Conservation (phyloP, 2,329 filamentous ascomycete species). For the Colletotrichum musae region DNA sequence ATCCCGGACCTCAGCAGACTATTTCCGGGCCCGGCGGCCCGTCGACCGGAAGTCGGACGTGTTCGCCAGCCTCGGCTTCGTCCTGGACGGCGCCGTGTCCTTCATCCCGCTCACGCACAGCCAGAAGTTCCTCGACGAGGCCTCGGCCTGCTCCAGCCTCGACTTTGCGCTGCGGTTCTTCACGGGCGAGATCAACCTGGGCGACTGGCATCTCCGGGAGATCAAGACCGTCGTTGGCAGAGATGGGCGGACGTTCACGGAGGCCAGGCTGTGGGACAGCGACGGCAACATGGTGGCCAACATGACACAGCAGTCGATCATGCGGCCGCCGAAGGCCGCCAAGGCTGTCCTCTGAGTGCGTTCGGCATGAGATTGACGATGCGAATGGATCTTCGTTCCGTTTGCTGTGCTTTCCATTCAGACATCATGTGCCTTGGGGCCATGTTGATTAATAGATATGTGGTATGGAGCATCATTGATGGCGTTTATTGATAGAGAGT, state of each 20-base stretch:
- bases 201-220: slow-evolving; percentile 61
- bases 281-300: slow-evolving; percentile 59
- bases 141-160: slow-evolving; percentile 59
- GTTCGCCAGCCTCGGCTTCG: slow-evolving; percentile 56
- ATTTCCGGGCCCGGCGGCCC: slow-evolving; percentile 49
- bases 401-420: no score
- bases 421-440: no score
- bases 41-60: slow-evolving; percentile 50
- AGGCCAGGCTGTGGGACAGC: slow-evolving; percentile 61
- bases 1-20: slow-evolving; percentile 57
- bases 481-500: no score
- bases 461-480: no score
- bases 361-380: no score
- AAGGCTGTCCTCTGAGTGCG: slow-evolving; percentile 20
- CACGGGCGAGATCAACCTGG: slow-evolving; percentile 53
- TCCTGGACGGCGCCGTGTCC: slow-evolving; percentile 60
- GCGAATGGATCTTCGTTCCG: no score
- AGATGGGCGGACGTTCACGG: slow-evolving; percentile 59
- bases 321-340: slow-evolving; percentile 43
- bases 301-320: slow-evolving; percentile 64
- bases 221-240: slow-evolving; percentile 54
- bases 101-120: slow-evolving; percentile 61
- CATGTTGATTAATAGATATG: no score
- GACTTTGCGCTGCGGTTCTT: slow-evolving; percentile 66
- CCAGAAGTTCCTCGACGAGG: slow-evolving; percentile 60